Conservation (phyloP, 73 alveolate genomes). For the Tetrahymena borealis region DNA sequence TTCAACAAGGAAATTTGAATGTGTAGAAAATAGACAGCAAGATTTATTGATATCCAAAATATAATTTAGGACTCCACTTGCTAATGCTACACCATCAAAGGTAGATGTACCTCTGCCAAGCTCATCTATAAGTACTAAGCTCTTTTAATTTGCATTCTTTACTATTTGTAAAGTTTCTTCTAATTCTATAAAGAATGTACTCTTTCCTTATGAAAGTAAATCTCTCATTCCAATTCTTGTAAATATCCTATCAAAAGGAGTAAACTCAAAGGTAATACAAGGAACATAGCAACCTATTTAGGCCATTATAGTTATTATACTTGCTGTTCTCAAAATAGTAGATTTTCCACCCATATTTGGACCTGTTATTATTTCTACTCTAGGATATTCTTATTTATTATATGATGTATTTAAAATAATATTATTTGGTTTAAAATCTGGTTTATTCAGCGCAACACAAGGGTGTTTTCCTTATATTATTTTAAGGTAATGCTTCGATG, state of each 20-base stretch:
- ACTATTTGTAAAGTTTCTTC: constrained; percentile 82
- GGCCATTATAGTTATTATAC: constrained; percentile 74
- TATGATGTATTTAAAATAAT: constrained; percentile 12
- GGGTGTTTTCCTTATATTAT: constrained; percentile 38
- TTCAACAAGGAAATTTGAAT: constrained; percentile 84
- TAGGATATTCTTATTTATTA: neutral
- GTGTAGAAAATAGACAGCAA: constrained; percentile 91
- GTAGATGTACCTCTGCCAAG: constrained; percentile 96
- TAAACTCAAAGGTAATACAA: constrained; percentile 58
- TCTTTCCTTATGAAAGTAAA: constrained; percentile 69
- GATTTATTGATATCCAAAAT: constrained; percentile 65
- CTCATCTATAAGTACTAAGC: constrained; percentile 91
- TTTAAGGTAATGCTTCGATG: neutral
- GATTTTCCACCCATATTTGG: constrained; percentile 97
- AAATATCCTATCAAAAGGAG: constrained; percentile 83
- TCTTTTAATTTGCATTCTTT: constrained; percentile 64
- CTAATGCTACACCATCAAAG: constrained; percentile 89
- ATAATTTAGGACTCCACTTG: constrained; percentile 76
- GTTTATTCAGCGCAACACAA: neutral
- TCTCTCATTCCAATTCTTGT: constrained; percentile 93
- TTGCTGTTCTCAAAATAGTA: constrained; percentile 75
- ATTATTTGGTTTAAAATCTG: constrained; percentile 9
- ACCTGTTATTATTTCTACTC: constrained; percentile 67
- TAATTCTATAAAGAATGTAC: constrained; percentile 89
- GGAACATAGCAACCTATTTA: constrained; percentile 94